Percentiles rank a stretch among this genome's conserved stretches.
Evolutionary conservation across 768 basidiomycete genomes (phyloP).

Genomic region (Pleurotus ostreatus): DNA sequence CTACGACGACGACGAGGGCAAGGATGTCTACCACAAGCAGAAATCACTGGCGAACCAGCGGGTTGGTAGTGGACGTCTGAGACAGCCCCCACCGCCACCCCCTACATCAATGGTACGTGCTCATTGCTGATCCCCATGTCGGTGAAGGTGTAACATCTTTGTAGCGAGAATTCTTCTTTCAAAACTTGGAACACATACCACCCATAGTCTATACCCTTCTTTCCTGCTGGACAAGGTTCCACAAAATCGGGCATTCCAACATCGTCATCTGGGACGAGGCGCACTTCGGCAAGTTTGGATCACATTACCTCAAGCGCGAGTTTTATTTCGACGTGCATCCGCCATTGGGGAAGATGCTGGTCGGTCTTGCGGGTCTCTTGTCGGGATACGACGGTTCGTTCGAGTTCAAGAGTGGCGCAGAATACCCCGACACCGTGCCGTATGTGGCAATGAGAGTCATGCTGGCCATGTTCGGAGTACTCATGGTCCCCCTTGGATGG

Average conservation of each 20-base stretch:
- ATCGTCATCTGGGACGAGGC: conserved; percentile 98
- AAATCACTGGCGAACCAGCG: conserved; percentile 30
- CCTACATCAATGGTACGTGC: conserved; percentile 57
- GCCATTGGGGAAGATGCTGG: conserved; percentile 98
- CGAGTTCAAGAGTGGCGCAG: conserved; percentile 90
- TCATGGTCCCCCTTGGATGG: conserved; percentile 95
- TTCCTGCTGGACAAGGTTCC: conserved; percentile 92
- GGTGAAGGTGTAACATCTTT: conserved; percentile 9
- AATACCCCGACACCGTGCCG: conserved; percentile 81
- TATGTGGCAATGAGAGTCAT: conserved; percentile 95
- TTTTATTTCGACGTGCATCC: conserved; percentile 99
- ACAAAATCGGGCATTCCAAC: conserved; percentile 84
- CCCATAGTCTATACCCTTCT: conserved; percentile 88
- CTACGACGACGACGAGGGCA: conserved; percentile 43
- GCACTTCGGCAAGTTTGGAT: conserved; percentile 99
- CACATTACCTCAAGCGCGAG: conserved; percentile 96
- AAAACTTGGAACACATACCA: conserved; percentile 76
- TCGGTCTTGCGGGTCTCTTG: conserved; percentile 87
- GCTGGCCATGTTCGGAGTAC: conserved; percentile 91
- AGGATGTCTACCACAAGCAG: conserved; percentile 49
- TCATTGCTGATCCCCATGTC: conserved; percentile 1
- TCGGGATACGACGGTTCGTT: conserved; percentile 89
- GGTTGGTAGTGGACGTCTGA: conserved; percentile 55
- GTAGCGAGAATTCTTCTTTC: conserved; percentile 71
- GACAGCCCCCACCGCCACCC: conserved; percentile 60